These are phyloP conservation scores for Sphagnurus paluster DNA, from an alignment of 1,284 basidiomycete species.

Conservation along the genomic window DNA sequence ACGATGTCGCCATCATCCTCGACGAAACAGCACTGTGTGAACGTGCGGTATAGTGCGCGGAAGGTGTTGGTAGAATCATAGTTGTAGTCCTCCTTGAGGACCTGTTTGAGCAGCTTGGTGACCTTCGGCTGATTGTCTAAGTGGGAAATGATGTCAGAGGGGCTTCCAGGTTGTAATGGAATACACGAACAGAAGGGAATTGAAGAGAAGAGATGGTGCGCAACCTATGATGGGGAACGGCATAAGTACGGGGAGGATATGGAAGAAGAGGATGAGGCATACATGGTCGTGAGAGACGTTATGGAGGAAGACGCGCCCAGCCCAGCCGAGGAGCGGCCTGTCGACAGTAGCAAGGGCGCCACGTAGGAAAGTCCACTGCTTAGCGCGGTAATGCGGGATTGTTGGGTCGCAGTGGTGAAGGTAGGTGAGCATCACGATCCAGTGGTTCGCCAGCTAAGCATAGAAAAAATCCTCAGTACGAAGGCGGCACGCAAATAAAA, in stretches of 20 bases:
- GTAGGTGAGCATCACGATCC: slow-evolving; percentile 27
- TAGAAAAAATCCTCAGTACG: slow-evolving; percentile 13
- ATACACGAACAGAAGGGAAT: neutral
- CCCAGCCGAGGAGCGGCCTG: slow-evolving; percentile 61
- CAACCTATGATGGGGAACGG: no score
- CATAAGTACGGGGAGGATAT: no score
- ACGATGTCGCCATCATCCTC: slow-evolving; percentile 74
- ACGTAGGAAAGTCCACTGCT: slow-evolving; percentile 67
- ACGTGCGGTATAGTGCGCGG: slow-evolving; percentile 38
- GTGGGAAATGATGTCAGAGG: slow-evolving; percentile 27
- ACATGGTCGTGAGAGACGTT: no score
- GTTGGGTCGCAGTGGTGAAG: slow-evolving; percentile 71
- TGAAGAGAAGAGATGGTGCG: no score
- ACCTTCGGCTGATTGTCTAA: slow-evolving; percentile 48
- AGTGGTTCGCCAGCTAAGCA: neutral
- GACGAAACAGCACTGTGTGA: slow-evolving; percentile 64
- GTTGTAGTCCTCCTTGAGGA: slow-evolving; percentile 47
- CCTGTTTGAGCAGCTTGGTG: slow-evolving; percentile 39
- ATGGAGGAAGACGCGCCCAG: slow-evolving; percentile 10
- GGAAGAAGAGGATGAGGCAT: no score
- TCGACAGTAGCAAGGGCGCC: slow-evolving; percentile 77
- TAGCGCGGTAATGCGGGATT: slow-evolving; percentile 50
- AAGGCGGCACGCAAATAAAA: neutral
- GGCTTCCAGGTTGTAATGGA: neutral
- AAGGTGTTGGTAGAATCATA: slow-evolving; percentile 29